Base-by-base conservation (phyloP, 192 early-diverging fungal species). In the Entomortierella parvispora region DNA sequence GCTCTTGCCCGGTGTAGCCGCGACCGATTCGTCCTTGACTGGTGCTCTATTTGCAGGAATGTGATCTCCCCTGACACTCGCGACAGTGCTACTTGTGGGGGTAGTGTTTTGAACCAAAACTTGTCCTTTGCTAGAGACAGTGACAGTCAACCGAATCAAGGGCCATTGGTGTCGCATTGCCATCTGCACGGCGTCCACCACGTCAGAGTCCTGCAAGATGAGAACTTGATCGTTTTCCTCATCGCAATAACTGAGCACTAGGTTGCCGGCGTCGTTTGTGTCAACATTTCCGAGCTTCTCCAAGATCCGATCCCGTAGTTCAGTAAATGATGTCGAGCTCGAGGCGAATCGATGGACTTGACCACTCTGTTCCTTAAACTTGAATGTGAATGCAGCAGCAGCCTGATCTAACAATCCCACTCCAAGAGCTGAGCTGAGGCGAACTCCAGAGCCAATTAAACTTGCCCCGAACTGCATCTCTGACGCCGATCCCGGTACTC, bases 221-320 rank as follows among this genome's bases (percentile, higher is more conserved):
- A 90, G 78, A 15, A 97, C 90, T 56, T 84, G 64, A 75, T 97
- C 96, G 43, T 89, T 90, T 32, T 97, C 96, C 52, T 97, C 96
- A 72, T 97, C 96, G 61, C 92, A 80, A 53, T 40, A 40, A 40
- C 37, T 40, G 7, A 40, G 37, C 7, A 40, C 37, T 12, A 40
- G 7, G 37, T 12, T 40, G 7, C 7, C 5, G 12, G 5, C 37
- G 7, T 12, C 37, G 12, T 9, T 12, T 5, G 37, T 12, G 5
- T 40, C 37, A 40, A 12, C 37, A 12, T 18, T 64, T 37, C 83
- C 56, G 11, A 86, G 81, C 61, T 89, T 87, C 4, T 79, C 68
- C 45, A 80, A 43, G 44, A 88, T 81, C 53, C 79, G 81, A 33
- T 78, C 78, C 15, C 83, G 70, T n/a, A 88, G 72, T 1, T 79